Base-by-base conservation (phyloP, 495 filamentous ascomycete genomes). In the Penicillium herquei region DNA sequence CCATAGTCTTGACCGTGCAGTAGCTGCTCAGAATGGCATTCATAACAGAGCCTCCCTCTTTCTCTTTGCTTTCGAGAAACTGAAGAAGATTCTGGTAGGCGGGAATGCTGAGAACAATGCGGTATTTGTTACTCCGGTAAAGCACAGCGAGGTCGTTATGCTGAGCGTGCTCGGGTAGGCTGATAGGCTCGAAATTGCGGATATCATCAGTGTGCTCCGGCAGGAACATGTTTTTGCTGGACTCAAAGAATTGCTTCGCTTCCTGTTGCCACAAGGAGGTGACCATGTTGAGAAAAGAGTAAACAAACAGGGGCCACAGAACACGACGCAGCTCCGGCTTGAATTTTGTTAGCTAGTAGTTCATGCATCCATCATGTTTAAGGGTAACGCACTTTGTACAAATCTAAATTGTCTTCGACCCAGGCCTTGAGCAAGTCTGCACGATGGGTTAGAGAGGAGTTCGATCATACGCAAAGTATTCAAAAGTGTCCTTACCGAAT, bases 231-330 rank as follows among this genome's bases (percentile, higher is more conserved):
- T 77, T 71, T 55, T 84, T 83, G 66, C 88, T 85, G 17, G 77
- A 66, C 21, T 82, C 75, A 47, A 96, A 86, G 59, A 95, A 91
- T 3, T 79, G 70, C 56, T 87, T 81, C 12, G 84, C 84, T 48
- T 96, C 90, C 35, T 80, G 82, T 16, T 78, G 72, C 58, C 87
- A 88, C 55, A 81, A 85, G 10, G 90, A 85, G n/a, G 73, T 75
- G n/a, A 92, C 81, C 44, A 96, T 84, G 58, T 90, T 82, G 7
- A 98, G 71, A 63, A 89, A 96, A 0, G 91, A 94, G 71, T 98
- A 93, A 17, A 96, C 88, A 64, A 97, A 98, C 0, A 95, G 73
- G 1, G 94, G 95, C 89, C 92, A 98, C 26, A 93, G 75, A 10
- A 98, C 75, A 41, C 92, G 89, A 49, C 79, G 73, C 1, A 98